Base-by-base conservation (phyloP, 179 eudicot species). In the Heliamphora pulchella region DNA sequence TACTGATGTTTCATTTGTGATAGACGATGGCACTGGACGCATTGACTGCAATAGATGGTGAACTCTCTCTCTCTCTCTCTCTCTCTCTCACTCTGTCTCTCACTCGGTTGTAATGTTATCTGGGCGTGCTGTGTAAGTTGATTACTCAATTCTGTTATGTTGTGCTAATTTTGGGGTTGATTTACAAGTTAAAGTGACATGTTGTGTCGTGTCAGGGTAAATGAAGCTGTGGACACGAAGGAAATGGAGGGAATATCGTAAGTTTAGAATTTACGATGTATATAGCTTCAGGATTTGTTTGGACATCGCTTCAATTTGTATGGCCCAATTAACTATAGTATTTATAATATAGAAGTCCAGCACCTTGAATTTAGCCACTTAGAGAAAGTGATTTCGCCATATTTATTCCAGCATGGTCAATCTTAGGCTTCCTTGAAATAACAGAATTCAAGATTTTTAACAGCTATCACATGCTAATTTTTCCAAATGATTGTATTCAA, bases 21-120 rank as follows among this genome's bases (percentile, higher is more conserved):
- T 95, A 67, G 96, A 95, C 81, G 98, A 95, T 84, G 98, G 98
- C 55, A 93, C 97, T 1, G 98, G 98, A 7, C 94, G 90, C 64
- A 86, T 93, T 82, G 87, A 88, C 70, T 90, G 97, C 80, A 90
- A 84, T 8, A 91, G 90, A 92, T 95, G 98, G 98, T 94, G 73
- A 76, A 0, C 47, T 59, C 39, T 65, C 72, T 76, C 69, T 68
- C 44, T 48, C 75, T 43, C 74, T 74, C 74, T 53, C 62, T 63
- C 59, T 53, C 66, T 43, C 15, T 20, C 55, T 57, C 68, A 31
- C 31, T 31, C 31, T 31, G 31, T 31, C 31, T 31, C 31, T 55
- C 76, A 6, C 47, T 31, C 43, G 22, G 14, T 64, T 59, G 20
- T 15, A 43, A 64, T 64, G 41, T 20, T 74, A 54, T 10, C 18